A percentile compares a stretch with the other conserved stretches of the same genome.
These are phyloP conservation scores for Teunomyces cretensis DNA, from an alignment of 805 yeast genomes.

Conservation along the genomic window DNA sequence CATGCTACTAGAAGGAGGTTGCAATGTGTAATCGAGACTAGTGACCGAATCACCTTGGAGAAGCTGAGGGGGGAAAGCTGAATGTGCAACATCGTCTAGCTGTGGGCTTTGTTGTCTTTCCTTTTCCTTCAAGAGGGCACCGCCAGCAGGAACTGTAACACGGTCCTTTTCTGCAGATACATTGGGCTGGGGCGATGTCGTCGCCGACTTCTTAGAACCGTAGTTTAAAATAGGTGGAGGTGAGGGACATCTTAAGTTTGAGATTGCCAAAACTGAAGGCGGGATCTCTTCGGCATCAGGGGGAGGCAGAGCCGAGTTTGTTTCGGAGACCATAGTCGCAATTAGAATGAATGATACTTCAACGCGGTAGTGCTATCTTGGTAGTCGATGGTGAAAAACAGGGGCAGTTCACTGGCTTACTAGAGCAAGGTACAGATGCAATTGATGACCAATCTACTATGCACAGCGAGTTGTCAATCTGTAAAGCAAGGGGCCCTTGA, in stretches of 20 bases:
- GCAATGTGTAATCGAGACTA: slow-evolving; percentile 22
- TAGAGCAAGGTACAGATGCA: not conserved
- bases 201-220: slow-evolving; percentile 3
- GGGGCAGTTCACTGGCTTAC: not conserved
- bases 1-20: slow-evolving; percentile 29
- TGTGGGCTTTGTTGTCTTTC: slow-evolving; percentile 1
- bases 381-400: too few relatives aligned
- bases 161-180: slow-evolving; percentile 10
- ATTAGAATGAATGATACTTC: not conserved
- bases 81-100: not conserved
- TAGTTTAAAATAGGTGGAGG: slow-evolving; percentile 65
- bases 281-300: slow-evolving; percentile 19
- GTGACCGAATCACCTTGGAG: not conserved
- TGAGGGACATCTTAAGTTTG: slow-evolving; percentile 63
- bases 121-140: slow-evolving; percentile 37
- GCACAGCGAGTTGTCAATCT: not conserved
- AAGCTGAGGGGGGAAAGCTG: not conserved
- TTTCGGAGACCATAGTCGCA: not conserved
- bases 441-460: slow-evolving; percentile 2
- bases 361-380: not conserved
- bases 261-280: slow-evolving; percentile 57
- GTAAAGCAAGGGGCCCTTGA: not conserved
- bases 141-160: slow-evolving; percentile 46
- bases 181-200: slow-evolving; percentile 2
- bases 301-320: not conserved